phyloP scores from a whole-genome alignment of 305 asterid genomes.

The Fraxinus greggii region DNA sequence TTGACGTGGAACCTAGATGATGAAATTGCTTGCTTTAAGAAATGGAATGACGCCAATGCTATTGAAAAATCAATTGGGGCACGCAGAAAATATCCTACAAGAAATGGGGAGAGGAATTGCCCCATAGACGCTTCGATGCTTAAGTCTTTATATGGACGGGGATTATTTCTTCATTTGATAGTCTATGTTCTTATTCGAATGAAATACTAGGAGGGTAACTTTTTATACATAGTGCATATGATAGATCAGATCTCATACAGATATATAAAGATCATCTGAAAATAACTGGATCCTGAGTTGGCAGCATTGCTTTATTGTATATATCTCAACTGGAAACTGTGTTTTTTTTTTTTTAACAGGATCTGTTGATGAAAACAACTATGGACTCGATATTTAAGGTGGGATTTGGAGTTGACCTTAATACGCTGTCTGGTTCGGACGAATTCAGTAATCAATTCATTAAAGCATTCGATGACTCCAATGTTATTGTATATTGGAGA shows the following conservation, averaged over 20 bases:
- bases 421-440: constrained; percentile 25
- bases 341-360: constrained; percentile 19
- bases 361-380: constrained; percentile 32
- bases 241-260: background rate
- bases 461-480: constrained; percentile 37
- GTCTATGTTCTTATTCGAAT: background rate
- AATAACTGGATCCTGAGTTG: background rate
- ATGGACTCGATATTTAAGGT: constrained; percentile 38
- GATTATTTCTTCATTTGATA: no score
- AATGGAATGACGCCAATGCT: background rate
- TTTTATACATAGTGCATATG: no score
- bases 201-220: background rate
- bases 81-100: background rate
- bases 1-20: background rate
- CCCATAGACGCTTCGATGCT: background rate
- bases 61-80: background rate
- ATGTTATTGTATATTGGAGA: constrained; percentile 21
- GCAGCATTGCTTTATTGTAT: background rate
- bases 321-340: background rate
- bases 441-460: constrained; percentile 32
- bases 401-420: constrained; percentile 37
- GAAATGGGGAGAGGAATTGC: background rate
- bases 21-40: no score
- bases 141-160: background rate
- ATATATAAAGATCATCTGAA: background rate